Base-by-base conservation (phyloP, 2,329 filamentous ascomycete genomes). In the Phialophora macrospora region DNA sequence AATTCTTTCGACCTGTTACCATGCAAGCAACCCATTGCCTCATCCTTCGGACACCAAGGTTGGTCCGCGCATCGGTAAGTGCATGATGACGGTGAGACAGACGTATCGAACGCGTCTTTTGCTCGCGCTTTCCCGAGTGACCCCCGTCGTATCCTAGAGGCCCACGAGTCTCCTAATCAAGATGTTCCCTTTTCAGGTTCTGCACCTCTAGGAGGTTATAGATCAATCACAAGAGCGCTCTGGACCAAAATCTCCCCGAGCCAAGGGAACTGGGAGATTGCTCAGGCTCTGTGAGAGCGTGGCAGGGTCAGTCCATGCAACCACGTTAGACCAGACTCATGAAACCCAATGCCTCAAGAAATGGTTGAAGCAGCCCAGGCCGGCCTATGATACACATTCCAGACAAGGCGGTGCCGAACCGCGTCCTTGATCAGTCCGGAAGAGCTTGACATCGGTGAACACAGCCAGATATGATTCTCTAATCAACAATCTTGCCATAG, bases 401-500 rank as follows among this genome's bases (percentile, higher is more conserved):
- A 44, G 38, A 44, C 4, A 44, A 8, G 38, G 38, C 20, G 17
- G 17, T 44, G 14, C 17, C 6, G 17, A n/a, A 44, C 17, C 38
- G 38, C 17, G 38, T 44, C 38, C 38, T 17, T 44, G 38, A 44
- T 44, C 38, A 8, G 14, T 44, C 38, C 34, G 6, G 14, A 44
- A 8, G 38, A 44, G 14, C 17, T 44, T 44, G 6, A 8, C 1
- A 11, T 20, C 38, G 5, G 17, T 44, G 5, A 17, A 17, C 14
- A 17, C 14, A n/a, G n/a, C 28, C 17, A 12, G 28, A 34, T 30
- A 30, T 12, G 17, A 20, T n/a, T 20, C 38, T 66, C 69, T 80
- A 87, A 67, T 86, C 79, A 61, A 84, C 76, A 59, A 89, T 80
- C 77, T 93, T 91, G 73, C 92, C 92, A 73, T 91, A 87, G 77